Evolutionary conservation across 2,329 filamentous ascomycete species (phyloP).

Genomic region (Cadophora gregata): DNA sequence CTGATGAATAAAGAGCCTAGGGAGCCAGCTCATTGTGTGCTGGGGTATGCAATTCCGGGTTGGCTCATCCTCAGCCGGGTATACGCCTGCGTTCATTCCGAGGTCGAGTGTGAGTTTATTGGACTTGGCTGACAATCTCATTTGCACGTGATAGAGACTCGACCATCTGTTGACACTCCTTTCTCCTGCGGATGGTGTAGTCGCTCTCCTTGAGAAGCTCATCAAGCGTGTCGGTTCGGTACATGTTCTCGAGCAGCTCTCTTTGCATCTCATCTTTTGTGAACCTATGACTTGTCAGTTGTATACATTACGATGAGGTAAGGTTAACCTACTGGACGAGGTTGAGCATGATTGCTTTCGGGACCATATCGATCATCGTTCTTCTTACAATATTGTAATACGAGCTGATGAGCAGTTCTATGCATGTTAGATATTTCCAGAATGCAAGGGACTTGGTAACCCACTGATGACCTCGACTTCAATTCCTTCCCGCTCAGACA

Average conservation of each 20-base stretch:
- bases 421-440: slow-evolving; percentile 29
- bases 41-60: slow-evolving; percentile 27
- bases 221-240: slow-evolving; percentile 87
- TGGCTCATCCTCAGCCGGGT: slow-evolving; percentile 26
- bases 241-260: slow-evolving; percentile 97
- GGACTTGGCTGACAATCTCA: slow-evolving; percentile 89
- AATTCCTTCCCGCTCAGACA: slow-evolving; percentile 92
- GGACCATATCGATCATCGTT: slow-evolving; percentile 99
- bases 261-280: slow-evolving; percentile 99
- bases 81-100: slow-evolving; percentile 29
- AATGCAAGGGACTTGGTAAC: slow-evolving; percentile 46
- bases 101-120: slow-evolving; percentile 37
- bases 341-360: slow-evolving; percentile 98
- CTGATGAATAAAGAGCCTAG: slow-evolving; percentile 33
- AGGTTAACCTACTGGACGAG: slow-evolving; percentile 82
- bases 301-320: neutral
- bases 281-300: slow-evolving; percentile 59
- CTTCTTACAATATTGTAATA: slow-evolving; percentile 99
- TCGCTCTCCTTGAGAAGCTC: slow-evolving; percentile 97
- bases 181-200: slow-evolving; percentile 91
- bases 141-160: slow-evolving; percentile 87
- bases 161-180: slow-evolving; percentile 99
- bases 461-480: slow-evolving; percentile 98
- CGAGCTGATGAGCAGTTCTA: slow-evolving; percentile 91
- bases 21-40: slow-evolving; percentile 31